Base-by-base conservation (phyloP, 2,329 filamentous ascomycete genomes). In the Epichloe glyceriae region DNA sequence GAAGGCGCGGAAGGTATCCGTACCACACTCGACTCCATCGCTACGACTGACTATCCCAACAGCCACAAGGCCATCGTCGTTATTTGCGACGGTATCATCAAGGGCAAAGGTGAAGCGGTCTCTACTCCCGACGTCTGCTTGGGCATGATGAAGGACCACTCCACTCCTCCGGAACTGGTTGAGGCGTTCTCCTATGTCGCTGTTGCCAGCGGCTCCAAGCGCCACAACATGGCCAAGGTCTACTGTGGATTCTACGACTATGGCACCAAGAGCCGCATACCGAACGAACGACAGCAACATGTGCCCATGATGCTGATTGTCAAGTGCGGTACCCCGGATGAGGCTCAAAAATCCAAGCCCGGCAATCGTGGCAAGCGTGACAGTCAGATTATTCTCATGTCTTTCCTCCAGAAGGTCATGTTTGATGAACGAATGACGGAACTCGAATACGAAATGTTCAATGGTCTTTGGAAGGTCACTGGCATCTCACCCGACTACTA, bases 351-450 rank as follows among this genome's bases (percentile, higher is more conserved):
- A 60, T 77, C 85, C 52, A 98, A 98, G 70, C 88, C 94, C 12
- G 93, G 93, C 60, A 98, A 98, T 70, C 82, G 93, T 70, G 94
- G 93, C 69, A 98, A 98, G 76, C 88, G 93, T 65, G 93, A 98
- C 76, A 95, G 88, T 73, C 93, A 98, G 68, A 96, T 98, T 63
- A 93, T 98, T 60, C 78, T 98, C 58, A 98, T 98, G 93, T 96
- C 90, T 5, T 98, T 98, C 77, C 73, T 98, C 59, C 93, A 98
- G 66, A 98, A 98, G 73, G 93, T 98, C 64, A 98, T 98, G 93
- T 98, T 98, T 62, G 93, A 98, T 66, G 94, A 98, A 71, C 86
- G 93, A 55, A 98, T 98, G 93, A 98, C 94, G 17, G 91, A 98
- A 68, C 83, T 98, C 49, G 93, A 98, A 67, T 98, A 89, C 63